A percentile compares a stretch with the other conserved stretches of the same genome.
These are phyloP conservation scores for Dictyostelium intermedium DNA, from an alignment of 78 protist species.

Conservation along the genomic window DNA sequence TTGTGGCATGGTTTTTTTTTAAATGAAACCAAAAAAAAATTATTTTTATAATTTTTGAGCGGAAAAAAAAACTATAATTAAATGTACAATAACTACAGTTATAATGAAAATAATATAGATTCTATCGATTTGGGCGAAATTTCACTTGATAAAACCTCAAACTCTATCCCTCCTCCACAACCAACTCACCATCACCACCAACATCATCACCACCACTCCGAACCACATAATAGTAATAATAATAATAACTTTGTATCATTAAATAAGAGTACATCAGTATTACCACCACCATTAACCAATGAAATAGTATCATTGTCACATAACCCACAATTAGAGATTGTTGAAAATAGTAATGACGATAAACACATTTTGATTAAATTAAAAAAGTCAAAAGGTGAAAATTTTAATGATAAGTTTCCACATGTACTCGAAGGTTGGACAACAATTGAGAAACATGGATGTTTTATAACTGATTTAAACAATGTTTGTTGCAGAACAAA, in stretches of 20 bases:
- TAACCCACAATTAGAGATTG: not conserved
- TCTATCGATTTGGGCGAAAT: not conserved
- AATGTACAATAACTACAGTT: not conserved
- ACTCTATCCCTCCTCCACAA: not conserved
- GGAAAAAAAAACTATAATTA: no score
- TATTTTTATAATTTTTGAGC: no score
- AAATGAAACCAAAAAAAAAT: no score
- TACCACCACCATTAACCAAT: not conserved
- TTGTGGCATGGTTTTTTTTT: not conserved
- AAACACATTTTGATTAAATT: not conserved
- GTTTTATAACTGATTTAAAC: not conserved
- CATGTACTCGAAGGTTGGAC: not conserved
- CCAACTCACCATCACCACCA: not conserved
- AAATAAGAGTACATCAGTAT: not conserved
- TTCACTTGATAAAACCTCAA: not conserved
- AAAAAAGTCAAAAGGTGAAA: not conserved
- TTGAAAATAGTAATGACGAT: not conserved
- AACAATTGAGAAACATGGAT: not conserved
- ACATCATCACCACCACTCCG: not conserved
- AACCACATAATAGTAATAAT: no score
- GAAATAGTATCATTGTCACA: not conserved
- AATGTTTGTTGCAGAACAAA: not conserved
- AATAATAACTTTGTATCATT: not conserved
- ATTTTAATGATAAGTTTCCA: not conserved
- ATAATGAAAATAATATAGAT: not conserved